Conservation (phyloP, 176 grass and related monocot genomes). For the Elaeis guineensis region DNA sequence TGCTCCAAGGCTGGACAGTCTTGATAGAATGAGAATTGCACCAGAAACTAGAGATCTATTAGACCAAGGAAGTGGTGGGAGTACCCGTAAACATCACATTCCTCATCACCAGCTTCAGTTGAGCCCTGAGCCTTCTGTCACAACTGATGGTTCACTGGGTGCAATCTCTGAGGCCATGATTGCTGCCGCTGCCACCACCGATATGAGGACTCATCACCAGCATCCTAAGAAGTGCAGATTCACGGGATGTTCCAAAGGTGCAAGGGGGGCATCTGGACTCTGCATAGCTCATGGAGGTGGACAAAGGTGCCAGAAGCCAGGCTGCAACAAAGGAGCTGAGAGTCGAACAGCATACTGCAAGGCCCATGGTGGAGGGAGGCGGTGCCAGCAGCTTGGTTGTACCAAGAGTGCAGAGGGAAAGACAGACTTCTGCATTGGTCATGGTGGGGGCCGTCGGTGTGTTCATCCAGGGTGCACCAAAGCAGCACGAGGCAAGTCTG, state of each 20-base stretch:
- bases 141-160: slow-evolving; percentile 43
- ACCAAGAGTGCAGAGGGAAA: slow-evolving; percentile 88
- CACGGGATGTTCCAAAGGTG: slow-evolving; percentile 76
- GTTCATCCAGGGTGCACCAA: slow-evolving; percentile 43
- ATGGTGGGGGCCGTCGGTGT: slow-evolving; percentile 56
- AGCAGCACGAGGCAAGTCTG: slow-evolving; percentile 68
- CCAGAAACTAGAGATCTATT: slow-evolving; percentile 14
- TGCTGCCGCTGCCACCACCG: slow-evolving; percentile 1
- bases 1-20: slow-evolving; percentile 42
- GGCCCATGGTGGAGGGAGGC: slow-evolving; percentile 74
- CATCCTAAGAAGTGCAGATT: slow-evolving; percentile 86
- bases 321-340: slow-evolving; percentile 85
- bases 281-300: slow-evolving; percentile 90
- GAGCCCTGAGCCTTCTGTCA: slow-evolving; percentile 47
- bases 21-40: slow-evolving; percentile 11
- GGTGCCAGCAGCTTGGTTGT: slow-evolving; percentile 74
- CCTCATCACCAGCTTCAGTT: slow-evolving; percentile 23
- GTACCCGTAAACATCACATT: not conserved
- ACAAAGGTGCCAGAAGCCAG: slow-evolving; percentile 72
- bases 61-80: slow-evolving; percentile 21
- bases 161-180: slow-evolving; percentile 31
- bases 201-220: slow-evolving; percentile 39
- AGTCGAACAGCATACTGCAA: slow-evolving; percentile 78
- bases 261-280: slow-evolving; percentile 66
- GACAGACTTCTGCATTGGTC: slow-evolving; percentile 83